phyloP scores from a whole-genome alignment of 345 rosid genomes.

The Laguncularia racemosa region DNA sequence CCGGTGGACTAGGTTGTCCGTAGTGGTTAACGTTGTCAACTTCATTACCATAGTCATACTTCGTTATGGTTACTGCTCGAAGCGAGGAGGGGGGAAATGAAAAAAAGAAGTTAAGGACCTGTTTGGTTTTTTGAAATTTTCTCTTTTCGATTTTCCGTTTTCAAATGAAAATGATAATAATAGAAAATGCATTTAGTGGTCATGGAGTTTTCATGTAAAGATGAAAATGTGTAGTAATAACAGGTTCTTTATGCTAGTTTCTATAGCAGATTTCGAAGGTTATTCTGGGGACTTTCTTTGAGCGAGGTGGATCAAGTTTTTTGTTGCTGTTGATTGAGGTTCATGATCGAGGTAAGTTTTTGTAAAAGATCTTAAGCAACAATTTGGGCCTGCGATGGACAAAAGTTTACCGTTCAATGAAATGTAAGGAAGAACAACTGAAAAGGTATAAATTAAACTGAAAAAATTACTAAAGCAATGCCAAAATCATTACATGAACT shows the following conservation, averaged over 20 bases:
- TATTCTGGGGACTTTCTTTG: slow-evolving; percentile 23
- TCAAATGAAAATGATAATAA: neutral
- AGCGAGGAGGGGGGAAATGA: neutral
- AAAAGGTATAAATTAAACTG: neutral
- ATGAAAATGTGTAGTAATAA: too few relatives aligned
- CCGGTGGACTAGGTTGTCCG: slow-evolving; percentile 41
- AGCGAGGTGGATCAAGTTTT: slow-evolving; percentile 31
- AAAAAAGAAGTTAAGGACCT: neutral
- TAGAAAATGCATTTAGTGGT: too few relatives aligned
- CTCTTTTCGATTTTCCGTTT: neutral
- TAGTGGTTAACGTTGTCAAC: slow-evolving; percentile 37
- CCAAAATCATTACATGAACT: too few relatives aligned
- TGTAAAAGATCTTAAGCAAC: slow-evolving; percentile 24
- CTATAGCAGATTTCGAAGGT: neutral
- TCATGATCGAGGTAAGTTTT: slow-evolving; percentile 13
- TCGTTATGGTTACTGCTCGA: slow-evolving; percentile 27
- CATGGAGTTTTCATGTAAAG: too few relatives aligned
- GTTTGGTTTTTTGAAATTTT: neutral
- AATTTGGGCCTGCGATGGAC: slow-evolving; percentile 20
- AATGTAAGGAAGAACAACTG: neutral
- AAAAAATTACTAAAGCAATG: too few relatives aligned
- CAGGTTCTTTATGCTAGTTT: too few relatives aligned
- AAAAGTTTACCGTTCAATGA: neutral
- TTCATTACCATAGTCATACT: slow-evolving; percentile 35
- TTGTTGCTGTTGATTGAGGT: slow-evolving; percentile 31